Conservation (phyloP, 2,329 filamentous ascomycete genomes). For the Cytospora mali region DNA sequence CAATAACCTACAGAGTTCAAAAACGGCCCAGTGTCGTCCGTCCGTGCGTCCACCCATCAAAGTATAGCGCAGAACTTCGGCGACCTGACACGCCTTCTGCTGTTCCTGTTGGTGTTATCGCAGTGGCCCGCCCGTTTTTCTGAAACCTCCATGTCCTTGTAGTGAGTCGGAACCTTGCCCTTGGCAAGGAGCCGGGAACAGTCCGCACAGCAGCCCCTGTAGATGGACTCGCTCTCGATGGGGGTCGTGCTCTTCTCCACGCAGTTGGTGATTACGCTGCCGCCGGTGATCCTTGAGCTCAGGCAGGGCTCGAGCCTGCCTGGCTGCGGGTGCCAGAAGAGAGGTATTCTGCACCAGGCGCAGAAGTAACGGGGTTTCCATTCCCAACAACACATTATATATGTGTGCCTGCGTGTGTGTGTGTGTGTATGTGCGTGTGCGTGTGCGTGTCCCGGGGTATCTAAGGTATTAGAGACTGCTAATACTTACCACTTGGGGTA, state of each 20-base stretch:
- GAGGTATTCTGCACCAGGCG: slow-evolving; percentile 8
- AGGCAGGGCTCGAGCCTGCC: slow-evolving; percentile 8
- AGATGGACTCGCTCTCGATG: not conserved
- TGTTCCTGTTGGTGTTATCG: not conserved
- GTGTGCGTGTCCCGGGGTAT: not conserved
- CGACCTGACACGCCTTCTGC: not conserved
- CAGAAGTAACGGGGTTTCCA: slow-evolving; percentile 8
- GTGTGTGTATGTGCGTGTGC: not conserved
- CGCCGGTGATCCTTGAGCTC: slow-evolving; percentile 1
- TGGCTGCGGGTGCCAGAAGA: slow-evolving; percentile 5
- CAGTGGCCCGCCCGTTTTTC: not conserved
- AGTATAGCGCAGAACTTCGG: not conserved
- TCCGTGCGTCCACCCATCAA: not conserved
- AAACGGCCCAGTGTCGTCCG: not conserved
- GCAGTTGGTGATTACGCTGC: not conserved
- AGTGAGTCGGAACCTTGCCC: not conserved
- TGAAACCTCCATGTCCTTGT: not conserved
- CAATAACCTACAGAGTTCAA: not conserved
- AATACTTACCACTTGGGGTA: too few species aligned
- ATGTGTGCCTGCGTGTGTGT: too few species aligned
- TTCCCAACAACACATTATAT: slow-evolving; percentile 16
- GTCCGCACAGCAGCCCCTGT: slow-evolving; percentile 17
- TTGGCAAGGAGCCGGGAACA: not conserved
- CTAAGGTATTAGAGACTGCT: too few species aligned
- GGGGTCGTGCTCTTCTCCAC: slow-evolving; percentile 2